phyloP scores from a whole-genome alignment of 2,329 filamentous ascomycete genomes.

The Botrytis elliptica region DNA sequence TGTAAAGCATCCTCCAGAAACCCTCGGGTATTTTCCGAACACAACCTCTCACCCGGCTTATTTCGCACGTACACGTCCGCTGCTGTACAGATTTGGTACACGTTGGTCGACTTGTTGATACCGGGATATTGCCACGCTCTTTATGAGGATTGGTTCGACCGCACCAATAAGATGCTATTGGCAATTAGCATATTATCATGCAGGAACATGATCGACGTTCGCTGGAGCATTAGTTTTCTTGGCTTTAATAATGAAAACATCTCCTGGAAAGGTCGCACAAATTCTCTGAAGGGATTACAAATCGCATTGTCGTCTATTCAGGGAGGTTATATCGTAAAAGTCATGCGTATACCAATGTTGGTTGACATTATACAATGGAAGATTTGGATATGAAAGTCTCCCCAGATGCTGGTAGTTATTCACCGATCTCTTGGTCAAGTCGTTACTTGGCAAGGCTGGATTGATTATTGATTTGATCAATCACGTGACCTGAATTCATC shows the following conservation, averaged over 20 bases:
- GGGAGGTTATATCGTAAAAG: not conserved
- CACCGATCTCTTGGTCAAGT: not conserved
- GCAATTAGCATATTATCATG: slow-evolving; percentile 12
- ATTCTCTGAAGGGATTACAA: not conserved
- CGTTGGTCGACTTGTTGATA: slow-evolving; percentile 3
- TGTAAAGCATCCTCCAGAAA: not conserved
- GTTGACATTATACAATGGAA: not conserved
- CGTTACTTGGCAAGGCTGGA: not conserved
- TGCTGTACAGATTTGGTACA: not conserved
- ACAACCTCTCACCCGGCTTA: not conserved
- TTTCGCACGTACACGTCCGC: slow-evolving; percentile 16
- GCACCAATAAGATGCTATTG: not conserved
- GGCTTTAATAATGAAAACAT: not conserved
- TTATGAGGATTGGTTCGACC: slow-evolving; percentile 8
- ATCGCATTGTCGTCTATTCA: not conserved
- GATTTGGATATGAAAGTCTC: not conserved
- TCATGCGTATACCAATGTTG: not conserved
- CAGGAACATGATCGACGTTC: slow-evolving; percentile 2
- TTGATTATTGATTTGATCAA: not conserved
- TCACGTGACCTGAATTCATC: not conserved
- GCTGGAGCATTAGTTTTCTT: not conserved
- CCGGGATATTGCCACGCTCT: slow-evolving; percentile 16
- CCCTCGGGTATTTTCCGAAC: not conserved
- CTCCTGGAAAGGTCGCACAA: not conserved
- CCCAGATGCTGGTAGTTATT: not conserved